A percentile compares a stretch with the other conserved stretches of the same genome.
These are phyloP conservation scores for Solanum pinnatisectum DNA, from an alignment of 257 asterid genomes.

Conservation along the genomic window DNA sequence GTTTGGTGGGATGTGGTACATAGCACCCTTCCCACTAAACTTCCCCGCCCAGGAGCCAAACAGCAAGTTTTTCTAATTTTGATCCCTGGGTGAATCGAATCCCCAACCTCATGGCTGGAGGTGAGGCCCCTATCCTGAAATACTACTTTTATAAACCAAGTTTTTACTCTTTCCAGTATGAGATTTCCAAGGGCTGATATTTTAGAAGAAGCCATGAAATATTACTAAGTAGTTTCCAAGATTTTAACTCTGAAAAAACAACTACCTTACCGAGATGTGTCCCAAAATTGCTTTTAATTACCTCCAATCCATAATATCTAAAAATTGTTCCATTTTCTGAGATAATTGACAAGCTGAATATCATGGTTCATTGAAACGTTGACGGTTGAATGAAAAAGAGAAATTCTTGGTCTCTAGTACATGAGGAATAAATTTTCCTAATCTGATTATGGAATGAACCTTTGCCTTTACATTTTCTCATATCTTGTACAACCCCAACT, in stretches of 20 bases:
- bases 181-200: background rate
- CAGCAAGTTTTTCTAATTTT: background rate
- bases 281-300: background rate
- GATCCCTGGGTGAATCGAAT: background rate
- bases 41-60: background rate
- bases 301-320: background rate
- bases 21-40: background rate
- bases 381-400: background rate
- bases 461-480: background rate
- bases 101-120: background rate
- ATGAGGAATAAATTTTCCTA: background rate
- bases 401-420: background rate
- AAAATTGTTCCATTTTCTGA: background rate
- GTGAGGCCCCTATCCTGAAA: background rate
- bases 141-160: background rate
- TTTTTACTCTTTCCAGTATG: background rate
- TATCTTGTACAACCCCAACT: background rate
- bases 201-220: background rate
- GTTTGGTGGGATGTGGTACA: background rate
- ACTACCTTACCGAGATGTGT: background rate
- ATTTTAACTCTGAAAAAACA: background rate
- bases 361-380: background rate
- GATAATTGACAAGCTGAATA: background rate
- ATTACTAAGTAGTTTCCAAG: background rate
- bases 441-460: background rate